Percentiles rank a stretch among this genome's conserved stretches.
Evolutionary conservation across 139 green algal species (phyloP).

Genomic region (Raphidocelis subcapitata): DNA sequence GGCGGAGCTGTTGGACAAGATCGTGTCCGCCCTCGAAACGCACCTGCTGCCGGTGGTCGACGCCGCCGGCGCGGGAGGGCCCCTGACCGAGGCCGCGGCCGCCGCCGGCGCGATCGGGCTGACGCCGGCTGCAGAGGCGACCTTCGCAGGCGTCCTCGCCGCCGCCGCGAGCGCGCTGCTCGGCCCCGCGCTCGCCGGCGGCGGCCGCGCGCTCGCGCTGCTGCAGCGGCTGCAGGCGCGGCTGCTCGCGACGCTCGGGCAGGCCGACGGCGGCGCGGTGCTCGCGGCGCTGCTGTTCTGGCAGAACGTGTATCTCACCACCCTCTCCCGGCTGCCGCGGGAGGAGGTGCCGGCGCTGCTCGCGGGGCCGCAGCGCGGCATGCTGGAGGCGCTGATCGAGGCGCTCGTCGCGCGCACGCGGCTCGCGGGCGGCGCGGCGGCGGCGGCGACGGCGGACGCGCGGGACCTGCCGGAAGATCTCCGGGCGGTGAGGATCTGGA

Average conservation of each 20-base stretch:
- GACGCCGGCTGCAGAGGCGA: neutral
- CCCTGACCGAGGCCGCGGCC: neutral
- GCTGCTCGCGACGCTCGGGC: conserved; percentile 40
- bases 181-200: conserved; percentile 22
- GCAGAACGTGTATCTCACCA: conserved; percentile 48
- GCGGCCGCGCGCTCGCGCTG: conserved; percentile 2
- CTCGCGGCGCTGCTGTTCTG: conserved; percentile 41
- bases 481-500: conserved; percentile 37
- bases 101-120: neutral
- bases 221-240: conserved; percentile 35
- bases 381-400: conserved; percentile 47
- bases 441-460: conserved; percentile 50
- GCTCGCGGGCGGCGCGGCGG: conserved; percentile 27
- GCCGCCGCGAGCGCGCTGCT: conserved; percentile 34
- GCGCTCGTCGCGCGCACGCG: conserved; percentile 47
- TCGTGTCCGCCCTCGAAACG: neutral
- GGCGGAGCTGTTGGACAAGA: neutral
- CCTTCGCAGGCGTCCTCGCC: conserved; percentile 34
- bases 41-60: neutral
- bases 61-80: neutral
- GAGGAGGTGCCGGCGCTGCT: conserved; percentile 1
- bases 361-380: conserved; percentile 19
- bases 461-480: conserved; percentile 57
- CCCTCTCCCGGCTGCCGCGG: conserved; percentile 19
- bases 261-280: conserved; percentile 32